phyloP scores from a whole-genome alignment of 225 moss, liverwort and hornwort species.

The Physcomitrium patens region DNA sequence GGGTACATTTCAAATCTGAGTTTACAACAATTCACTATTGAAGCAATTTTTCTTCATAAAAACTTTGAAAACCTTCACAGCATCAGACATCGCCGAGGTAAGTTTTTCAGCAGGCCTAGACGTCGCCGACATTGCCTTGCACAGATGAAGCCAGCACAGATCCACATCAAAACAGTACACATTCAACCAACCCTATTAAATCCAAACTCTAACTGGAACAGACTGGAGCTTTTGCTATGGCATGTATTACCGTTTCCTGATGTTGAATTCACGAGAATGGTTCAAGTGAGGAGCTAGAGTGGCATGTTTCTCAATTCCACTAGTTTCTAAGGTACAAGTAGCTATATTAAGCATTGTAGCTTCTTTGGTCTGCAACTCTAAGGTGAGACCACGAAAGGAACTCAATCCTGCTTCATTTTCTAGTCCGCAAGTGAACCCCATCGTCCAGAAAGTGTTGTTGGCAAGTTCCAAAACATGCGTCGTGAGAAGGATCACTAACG shows the following conservation, averaged over 20 bases:
- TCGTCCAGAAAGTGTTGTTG: slow-evolving; percentile 34
- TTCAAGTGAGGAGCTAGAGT: slow-evolving; percentile 3
- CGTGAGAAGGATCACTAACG: slow-evolving; percentile 77
- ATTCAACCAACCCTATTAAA: too few species aligned
- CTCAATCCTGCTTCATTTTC: not conserved
- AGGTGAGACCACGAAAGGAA: not conserved
- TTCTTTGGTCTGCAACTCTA: slow-evolving; percentile 64
- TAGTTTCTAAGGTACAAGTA: slow-evolving; percentile 79
- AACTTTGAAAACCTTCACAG: too few species aligned
- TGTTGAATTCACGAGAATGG: not conserved
- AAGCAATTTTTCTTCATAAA: too few species aligned
- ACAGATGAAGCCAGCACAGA: not conserved
- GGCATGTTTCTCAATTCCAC: too few species aligned
- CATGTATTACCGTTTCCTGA: not conserved
- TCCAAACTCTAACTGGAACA: too few species aligned
- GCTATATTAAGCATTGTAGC: slow-evolving; percentile 80
- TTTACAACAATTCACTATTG: too few species aligned
- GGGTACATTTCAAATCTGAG: too few species aligned
- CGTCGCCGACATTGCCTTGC: not conserved
- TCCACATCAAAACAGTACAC: slow-evolving; percentile 5
- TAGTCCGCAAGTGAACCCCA: slow-evolving; percentile 1
- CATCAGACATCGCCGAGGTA: too few species aligned
- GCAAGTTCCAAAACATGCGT: slow-evolving; percentile 70
- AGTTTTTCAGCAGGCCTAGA: too few species aligned
- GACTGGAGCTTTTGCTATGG: not conserved